Evolutionary conservation across 495 filamentous ascomycete species (phyloP), one percentile per base, ranked within the genome.

Genomic region (Xylaria scruposa): DNA sequence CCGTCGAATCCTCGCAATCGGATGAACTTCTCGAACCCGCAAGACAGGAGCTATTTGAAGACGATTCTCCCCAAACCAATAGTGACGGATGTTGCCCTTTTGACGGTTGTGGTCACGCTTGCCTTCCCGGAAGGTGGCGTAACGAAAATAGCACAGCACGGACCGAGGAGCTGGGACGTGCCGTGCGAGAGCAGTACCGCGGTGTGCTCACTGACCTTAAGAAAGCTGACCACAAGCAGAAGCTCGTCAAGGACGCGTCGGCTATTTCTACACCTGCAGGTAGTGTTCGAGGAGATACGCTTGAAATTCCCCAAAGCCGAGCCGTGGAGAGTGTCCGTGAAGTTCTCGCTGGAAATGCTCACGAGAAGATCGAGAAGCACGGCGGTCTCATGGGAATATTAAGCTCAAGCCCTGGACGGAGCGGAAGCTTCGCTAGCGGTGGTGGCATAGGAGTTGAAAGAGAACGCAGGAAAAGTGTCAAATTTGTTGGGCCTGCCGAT

Each of bases 31-130:
- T 40, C 2, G 70, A 71, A 33, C n/a, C 7, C 26, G 15, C 53
- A 8, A 65, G 70, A 40, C 49, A 8, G 29, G 70, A 67, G 5
- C 36, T 71, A n/a, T 67, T 71, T 21, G 87, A 87, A 49, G 70
- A 80, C 21, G 82, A 84, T 19, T 84, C 85, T 36, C 77, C 77
- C 3, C 75, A 77, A 53, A 79, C 77, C 4, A 76, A 79, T 29
- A 90, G 86, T 69, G 91, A 90, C 70, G 92, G 92, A n/a, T 90
- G 85, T 60, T 95, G 92, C 76, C 90, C 92, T 19, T 87, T 91
- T 29, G 86, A 90, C 53, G 91, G 91, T 9, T 94, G 92, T 76
- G 84, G 90, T 36, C 91, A 93, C 73, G 90, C 91, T 65, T 94
- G 92, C 72, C 84, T 91, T 6, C 90, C 91, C 2, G 90, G 91